Evolutionary conservation across 257 asterid species (phyloP).

Genomic region (Mitragyna speciosa): DNA sequence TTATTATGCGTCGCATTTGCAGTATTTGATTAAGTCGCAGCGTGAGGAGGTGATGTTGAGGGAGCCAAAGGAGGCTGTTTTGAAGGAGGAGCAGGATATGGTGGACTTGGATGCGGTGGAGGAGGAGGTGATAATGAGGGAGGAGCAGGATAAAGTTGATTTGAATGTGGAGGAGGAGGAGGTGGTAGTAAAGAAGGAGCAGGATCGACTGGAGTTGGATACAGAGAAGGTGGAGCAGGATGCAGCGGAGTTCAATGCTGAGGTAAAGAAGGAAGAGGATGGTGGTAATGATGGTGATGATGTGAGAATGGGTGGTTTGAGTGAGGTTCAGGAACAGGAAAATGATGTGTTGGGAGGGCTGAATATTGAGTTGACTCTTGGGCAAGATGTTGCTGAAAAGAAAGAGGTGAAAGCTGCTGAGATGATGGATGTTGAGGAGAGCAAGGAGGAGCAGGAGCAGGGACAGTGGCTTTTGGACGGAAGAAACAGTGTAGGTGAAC

Average conservation of each 20-base stretch:
- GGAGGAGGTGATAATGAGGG: constrained; percentile 6
- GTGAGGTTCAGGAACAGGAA: constrained; percentile 22
- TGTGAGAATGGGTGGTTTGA: constrained; percentile 6
- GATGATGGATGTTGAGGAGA: constrained; percentile 50
- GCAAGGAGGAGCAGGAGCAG: constrained; percentile 37
- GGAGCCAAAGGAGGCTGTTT: constrained; percentile 20
- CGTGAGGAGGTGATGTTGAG: constrained; percentile 36
- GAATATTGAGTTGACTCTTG: constrained; percentile 71
- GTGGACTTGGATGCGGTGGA: constrained; percentile 32
- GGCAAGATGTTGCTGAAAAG: constrained; percentile 52
- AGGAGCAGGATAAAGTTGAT: constrained; percentile 8
- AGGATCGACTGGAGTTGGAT: not conserved
- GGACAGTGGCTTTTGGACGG: constrained; percentile 58
- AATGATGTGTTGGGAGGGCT: constrained; percentile 36
- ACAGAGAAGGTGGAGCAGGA: constrained; percentile 26
- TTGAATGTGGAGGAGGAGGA: constrained; percentile 3
- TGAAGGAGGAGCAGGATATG: constrained; percentile 28
- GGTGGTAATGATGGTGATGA: constrained; percentile 12
- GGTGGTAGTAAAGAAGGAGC: constrained; percentile 17
- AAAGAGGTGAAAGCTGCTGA: constrained; percentile 36
- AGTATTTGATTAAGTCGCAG: constrained; percentile 62
- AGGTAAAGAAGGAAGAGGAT: constrained; percentile 20
- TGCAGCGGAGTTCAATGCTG: constrained; percentile 29
- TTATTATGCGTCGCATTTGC: constrained; percentile 83
- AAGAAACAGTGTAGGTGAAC: constrained; percentile 40